These are phyloP conservation scores for Neopestalotiopsis rosae DNA, from an alignment of 2,329 filamentous ascomycete genomes.

Conservation along the genomic window DNA sequence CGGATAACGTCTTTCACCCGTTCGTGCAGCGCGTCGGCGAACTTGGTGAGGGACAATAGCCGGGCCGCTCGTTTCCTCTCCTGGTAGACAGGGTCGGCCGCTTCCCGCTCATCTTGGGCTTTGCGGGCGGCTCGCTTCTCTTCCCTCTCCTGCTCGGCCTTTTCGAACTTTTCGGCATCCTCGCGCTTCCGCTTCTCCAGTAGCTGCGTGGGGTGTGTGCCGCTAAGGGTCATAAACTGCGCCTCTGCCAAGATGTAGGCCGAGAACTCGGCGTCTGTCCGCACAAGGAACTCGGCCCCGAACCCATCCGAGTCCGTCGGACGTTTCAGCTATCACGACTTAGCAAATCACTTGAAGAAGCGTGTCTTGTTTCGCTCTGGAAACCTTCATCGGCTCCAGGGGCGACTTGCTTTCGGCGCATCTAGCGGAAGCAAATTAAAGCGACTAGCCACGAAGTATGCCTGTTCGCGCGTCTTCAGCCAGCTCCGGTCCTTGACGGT, in stretches of 20 bases:
- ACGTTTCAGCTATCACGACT: neutral
- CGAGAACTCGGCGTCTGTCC: neutral
- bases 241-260: neutral
- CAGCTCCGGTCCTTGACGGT: neutral
- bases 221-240: neutral
- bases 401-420: neutral
- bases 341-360: neutral
- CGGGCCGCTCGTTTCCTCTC: neutral
- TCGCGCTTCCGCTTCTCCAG: neutral
- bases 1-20: neutral
- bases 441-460: neutral
- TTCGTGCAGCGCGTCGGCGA: neutral
- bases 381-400: neutral
- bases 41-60: neutral
- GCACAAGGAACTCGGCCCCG: neutral
- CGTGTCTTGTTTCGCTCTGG: neutral
- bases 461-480: constrained; percentile 12
- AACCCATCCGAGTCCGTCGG: neutral
- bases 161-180: neutral
- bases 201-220: neutral
- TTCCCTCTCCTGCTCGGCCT: neutral
- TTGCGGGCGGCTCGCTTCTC: neutral
- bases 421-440: constrained; percentile 1
- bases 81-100: neutral
- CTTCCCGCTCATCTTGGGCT: neutral